phyloP scores from a whole-genome alignment of 495 filamentous ascomycete genomes.

The Xylona heveae region DNA sequence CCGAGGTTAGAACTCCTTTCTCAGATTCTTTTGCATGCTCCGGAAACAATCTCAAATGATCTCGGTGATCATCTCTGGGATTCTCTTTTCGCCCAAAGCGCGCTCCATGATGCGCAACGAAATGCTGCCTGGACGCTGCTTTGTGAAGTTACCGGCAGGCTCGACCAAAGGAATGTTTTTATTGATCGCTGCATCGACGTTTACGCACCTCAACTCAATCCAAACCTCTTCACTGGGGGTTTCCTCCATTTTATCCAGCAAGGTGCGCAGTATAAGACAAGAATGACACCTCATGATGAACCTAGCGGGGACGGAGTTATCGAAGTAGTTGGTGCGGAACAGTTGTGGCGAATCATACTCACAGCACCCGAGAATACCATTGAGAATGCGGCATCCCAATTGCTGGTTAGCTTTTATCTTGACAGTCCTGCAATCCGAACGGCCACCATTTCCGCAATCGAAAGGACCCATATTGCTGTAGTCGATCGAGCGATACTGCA shows the following conservation, averaged over 20 bases:
- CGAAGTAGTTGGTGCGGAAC: constrained; percentile 41
- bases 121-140: constrained; percentile 45
- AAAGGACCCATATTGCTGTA: constrained; percentile 56
- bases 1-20: constrained; percentile 33
- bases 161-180: constrained; percentile 32
- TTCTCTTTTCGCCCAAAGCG: constrained; percentile 37
- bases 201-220: constrained; percentile 40
- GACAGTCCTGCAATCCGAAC: constrained; percentile 24
- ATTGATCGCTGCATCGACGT: constrained; percentile 41
- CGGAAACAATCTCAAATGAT: constrained; percentile 35
- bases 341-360: constrained; percentile 69
- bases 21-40: constrained; percentile 31
- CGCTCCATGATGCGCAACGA: constrained; percentile 30
- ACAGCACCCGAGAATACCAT: constrained; percentile 46
- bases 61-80: constrained; percentile 45
- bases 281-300: constrained; percentile 16
- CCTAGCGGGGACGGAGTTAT: constrained; percentile 24
- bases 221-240: constrained; percentile 41
- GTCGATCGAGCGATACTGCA: constrained; percentile 60
- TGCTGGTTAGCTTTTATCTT: constrained; percentile 58
- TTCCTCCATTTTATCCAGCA: constrained; percentile 44
- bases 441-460: constrained; percentile 24
- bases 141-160: constrained; percentile 24
- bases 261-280: constrained; percentile 23
- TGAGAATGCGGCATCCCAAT: constrained; percentile 41